Evolutionary conservation across 2,329 filamentous ascomycete species (phyloP).

Genomic region (Fusarium sp.): DNA sequence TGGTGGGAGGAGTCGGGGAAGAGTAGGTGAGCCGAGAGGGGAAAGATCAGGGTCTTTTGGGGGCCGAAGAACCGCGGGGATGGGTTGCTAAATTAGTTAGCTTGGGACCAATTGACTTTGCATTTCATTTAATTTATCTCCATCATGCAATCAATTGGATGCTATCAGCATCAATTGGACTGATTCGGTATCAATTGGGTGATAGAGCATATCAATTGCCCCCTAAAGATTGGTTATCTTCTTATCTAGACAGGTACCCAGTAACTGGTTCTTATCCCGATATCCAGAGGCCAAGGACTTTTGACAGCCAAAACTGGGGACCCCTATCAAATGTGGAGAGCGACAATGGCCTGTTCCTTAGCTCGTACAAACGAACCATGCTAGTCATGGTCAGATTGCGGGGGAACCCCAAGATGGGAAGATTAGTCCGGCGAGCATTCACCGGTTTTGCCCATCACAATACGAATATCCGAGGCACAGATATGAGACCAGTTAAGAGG

Average conservation of each 20-base stretch:
- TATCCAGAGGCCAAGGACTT: neutral
- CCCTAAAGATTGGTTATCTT: neutral
- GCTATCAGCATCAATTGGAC: neutral
- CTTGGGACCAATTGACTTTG: neutral
- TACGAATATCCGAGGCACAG: neutral
- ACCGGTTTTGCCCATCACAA: slow-evolving; percentile 18
- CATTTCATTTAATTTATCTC: neutral
- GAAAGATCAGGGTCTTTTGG: slow-evolving; percentile 1
- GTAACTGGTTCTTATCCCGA: neutral
- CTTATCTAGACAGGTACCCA: neutral
- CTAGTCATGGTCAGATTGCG: slow-evolving; percentile 6
- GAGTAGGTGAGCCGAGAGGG: neutral
- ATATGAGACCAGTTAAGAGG: slow-evolving; percentile 8
- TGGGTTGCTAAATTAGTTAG: neutral
- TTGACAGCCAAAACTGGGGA: neutral
- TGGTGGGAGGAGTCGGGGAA: neutral
- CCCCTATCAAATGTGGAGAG: slow-evolving; percentile 16
- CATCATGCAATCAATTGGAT: neutral
- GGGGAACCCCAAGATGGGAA: slow-evolving; percentile 8
- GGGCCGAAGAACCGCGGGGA: neutral
- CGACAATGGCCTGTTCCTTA: neutral
- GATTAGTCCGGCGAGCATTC: slow-evolving; percentile 9
- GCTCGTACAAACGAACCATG: neutral
- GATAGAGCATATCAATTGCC: neutral
- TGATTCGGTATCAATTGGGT: neutral